These are phyloP conservation scores for Moesziomyces parantarcticus DNA, from an alignment of 1,284 basidiomycete species.

Conservation along the genomic window DNA sequence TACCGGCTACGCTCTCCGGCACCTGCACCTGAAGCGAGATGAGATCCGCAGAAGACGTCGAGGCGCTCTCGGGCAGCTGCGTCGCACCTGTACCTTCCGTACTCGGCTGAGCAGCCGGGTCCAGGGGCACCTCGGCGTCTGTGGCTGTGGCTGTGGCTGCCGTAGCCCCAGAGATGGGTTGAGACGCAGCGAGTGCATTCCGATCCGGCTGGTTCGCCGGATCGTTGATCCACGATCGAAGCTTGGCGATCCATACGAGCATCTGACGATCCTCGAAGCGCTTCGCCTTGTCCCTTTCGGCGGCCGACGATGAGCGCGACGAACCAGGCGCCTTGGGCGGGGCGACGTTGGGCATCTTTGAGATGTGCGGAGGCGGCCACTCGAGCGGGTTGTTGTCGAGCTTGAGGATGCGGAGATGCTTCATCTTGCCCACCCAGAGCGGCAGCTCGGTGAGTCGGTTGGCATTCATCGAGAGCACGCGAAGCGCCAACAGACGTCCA, in stretches of 20 bases:
- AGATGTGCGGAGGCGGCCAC: slow-evolving; percentile 76
- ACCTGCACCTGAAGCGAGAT: slow-evolving; percentile 36
- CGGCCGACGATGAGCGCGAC: slow-evolving; percentile 64
- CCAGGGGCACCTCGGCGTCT: too few species aligned
- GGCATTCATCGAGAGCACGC: slow-evolving; percentile 82
- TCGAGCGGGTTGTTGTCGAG: slow-evolving; percentile 85
- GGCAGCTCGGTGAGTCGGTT: slow-evolving; percentile 87
- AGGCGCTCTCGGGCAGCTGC: too few species aligned
- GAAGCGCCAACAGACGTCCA: slow-evolving; percentile 81
- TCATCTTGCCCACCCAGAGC: slow-evolving; percentile 80
- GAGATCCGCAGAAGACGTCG: slow-evolving; percentile 4
- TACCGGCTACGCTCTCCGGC: slow-evolving; percentile 18
- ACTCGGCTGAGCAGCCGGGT: too few species aligned
- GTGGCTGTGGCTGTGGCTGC: too few species aligned
- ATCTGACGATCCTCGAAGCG: slow-evolving; percentile 52
- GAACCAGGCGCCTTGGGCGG: slow-evolving; percentile 30
- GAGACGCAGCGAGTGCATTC: neutral
- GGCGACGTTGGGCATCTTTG: slow-evolving; percentile 51
- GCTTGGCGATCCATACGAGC: slow-evolving; percentile 58
- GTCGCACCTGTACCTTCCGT: too few species aligned
- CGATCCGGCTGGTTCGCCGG: slow-evolving; percentile 20
- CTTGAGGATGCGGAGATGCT: slow-evolving; percentile 81
- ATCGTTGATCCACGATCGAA: slow-evolving; percentile 56
- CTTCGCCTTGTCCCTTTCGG: slow-evolving; percentile 38
- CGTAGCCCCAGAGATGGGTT: neutral